Base-by-base conservation (phyloP, 192 early-diverging fungal species). In the Diversispora epigaea region DNA sequence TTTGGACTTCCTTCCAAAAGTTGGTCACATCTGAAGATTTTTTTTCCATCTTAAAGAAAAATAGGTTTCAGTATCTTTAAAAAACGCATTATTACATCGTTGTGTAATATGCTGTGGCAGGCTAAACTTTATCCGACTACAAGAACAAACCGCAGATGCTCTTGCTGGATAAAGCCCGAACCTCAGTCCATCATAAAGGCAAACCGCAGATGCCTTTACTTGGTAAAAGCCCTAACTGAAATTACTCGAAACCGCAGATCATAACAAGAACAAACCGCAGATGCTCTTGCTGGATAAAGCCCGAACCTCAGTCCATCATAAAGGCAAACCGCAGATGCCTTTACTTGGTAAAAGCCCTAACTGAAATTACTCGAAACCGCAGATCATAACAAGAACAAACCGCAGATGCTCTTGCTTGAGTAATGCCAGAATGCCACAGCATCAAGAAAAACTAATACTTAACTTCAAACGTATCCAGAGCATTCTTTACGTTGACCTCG, bases 141-240 rank as follows among this genome's bases (percentile, higher is more conserved):
- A n/a, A n/a, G n/a, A n/a, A n/a, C n/a, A n/a, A n/a, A n/a, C n/a
- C n/a, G n/a, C n/a, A n/a, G n/a, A n/a, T n/a, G n/a, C n/a, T n/a
- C n/a, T n/a, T n/a, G n/a, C n/a, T n/a, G n/a, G n/a, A n/a, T n/a
- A n/a, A n/a, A n/a, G n/a, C n/a, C n/a, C n/a, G n/a, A n/a, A n/a
- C n/a, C n/a, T n/a, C 8, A 43, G 73, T 47, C 66, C 45, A 60
- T 74, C 73, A 74, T 49, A 74, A 74, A 50, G 46, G 73, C 61
- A 74, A 61, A 74, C 73, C 60, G 73, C n/a, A 67, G 73, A 74
- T 74, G 61, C 73, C 66, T 50, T 74, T 74, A 49, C 73, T 74
- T 17, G 73, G n/a, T 74, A 67, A 74, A 74, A 65, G 63, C 41
- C 73, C 22, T 74, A 49, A 43, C 61, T 74, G 3, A 68, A 19